phyloP scores from a whole-genome alignment of 2,329 filamentous ascomycete species.

The Hypoxylon sp. region DNA sequence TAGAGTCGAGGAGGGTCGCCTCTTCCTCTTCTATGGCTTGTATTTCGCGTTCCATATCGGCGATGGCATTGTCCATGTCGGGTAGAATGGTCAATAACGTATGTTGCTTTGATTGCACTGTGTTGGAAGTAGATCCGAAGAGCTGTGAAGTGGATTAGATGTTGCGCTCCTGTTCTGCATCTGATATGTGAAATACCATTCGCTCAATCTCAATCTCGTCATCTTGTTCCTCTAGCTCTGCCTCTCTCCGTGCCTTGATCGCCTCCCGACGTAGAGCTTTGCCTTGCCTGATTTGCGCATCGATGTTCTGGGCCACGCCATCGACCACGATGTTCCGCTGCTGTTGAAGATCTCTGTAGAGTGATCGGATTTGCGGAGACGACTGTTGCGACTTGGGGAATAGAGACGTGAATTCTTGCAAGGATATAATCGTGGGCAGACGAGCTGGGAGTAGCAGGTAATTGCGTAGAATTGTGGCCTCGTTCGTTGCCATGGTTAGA shows the following conservation, averaged over 20 bases:
- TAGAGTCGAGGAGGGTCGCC: constrained; percentile 69
- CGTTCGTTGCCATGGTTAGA: constrained; percentile 76
- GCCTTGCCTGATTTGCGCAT: constrained; percentile 73
- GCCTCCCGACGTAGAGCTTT: constrained; percentile 71
- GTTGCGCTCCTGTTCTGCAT: constrained; percentile 1
- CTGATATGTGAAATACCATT: constrained; percentile 58
- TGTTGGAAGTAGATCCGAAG: constrained; percentile 66
- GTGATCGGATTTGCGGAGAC: constrained; percentile 75
- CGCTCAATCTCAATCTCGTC: constrained; percentile 75
- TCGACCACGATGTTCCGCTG: constrained; percentile 80
- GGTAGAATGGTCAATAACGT: constrained; percentile 75
- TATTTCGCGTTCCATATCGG: constrained; percentile 78
- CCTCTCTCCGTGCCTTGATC: constrained; percentile 65
- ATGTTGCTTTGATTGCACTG: constrained; percentile 67
- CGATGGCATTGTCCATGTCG: constrained; percentile 77
- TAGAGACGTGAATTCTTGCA: constrained; percentile 81
- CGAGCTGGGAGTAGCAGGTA: constrained; percentile 84
- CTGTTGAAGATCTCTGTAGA: constrained; percentile 86
- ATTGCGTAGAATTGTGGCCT: constrained; percentile 80
- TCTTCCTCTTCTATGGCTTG: constrained; percentile 76
- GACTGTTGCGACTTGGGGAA: constrained; percentile 78
- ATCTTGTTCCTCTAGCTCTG: constrained; percentile 70
- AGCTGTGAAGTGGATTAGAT: constrained; percentile 62
- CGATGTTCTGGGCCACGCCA: constrained; percentile 74
- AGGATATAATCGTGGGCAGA: constrained; percentile 79